Conservation (phyloP, 306 rosid species). For the Cucumis melo region DNA sequence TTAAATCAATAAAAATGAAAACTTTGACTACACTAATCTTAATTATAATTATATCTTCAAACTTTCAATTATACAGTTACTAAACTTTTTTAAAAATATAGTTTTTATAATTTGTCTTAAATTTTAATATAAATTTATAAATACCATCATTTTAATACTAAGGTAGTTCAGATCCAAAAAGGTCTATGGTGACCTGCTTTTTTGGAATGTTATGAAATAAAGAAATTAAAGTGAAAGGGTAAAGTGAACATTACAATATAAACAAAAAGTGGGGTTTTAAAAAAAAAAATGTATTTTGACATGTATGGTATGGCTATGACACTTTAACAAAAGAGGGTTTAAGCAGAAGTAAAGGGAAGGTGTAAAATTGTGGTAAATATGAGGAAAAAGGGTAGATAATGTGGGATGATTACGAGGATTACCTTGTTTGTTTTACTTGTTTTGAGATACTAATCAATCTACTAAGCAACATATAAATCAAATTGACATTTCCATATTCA, state of each 20-base stretch:
- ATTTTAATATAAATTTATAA: too few species aligned
- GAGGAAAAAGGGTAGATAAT: not conserved
- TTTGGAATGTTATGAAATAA: not conserved
- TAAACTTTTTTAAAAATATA: too few species aligned
- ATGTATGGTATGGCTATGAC: too few species aligned
- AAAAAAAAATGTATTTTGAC: too few species aligned
- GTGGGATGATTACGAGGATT: not conserved
- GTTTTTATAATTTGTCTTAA: too few species aligned
- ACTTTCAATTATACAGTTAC: too few species aligned
- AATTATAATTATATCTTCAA: too few species aligned
- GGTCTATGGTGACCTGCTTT: not conserved
- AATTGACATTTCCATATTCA: not conserved
- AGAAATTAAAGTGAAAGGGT: not conserved
- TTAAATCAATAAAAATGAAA: not conserved
- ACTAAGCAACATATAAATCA: not conserved
- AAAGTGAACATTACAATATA: not conserved
- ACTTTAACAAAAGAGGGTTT: not conserved
- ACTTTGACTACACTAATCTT: too few species aligned
- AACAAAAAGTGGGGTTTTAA: too few species aligned
- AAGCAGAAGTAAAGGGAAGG: not conserved
- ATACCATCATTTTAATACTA: too few species aligned
- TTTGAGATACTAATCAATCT: not conserved
- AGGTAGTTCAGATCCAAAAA: not conserved
- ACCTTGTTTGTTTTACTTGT: not conserved
- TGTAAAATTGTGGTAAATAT: not conserved